Base-by-base conservation (phyloP, 2,329 filamentous ascomycete species). In the Cryphonectria carpinicola region DNA sequence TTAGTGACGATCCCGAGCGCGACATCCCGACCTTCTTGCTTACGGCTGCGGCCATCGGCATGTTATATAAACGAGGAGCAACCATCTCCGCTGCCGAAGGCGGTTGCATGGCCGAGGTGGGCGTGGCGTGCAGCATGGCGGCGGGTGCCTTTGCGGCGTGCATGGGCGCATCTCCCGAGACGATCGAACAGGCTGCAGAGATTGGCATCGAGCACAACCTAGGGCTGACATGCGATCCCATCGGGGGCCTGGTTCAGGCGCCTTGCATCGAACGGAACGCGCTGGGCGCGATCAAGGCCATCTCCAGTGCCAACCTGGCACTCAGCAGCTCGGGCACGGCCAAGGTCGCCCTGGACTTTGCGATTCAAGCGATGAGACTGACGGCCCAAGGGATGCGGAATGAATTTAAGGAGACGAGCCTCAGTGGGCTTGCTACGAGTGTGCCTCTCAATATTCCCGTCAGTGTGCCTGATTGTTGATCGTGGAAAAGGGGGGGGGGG, bases 181-280 rank as follows among this genome's bases (percentile, higher is more conserved):
- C 82, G 1, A 83, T 86, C 60, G 84, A 85, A 75, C 84, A 86
- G 75, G 84, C 84, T 0, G 84, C 84, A 2, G 84, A 86, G 75
- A 86, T 86, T 68, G 84, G 84, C 61, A 86, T 86, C 72, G 84
- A 86, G 75, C 84, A 86, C 74, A 86, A 86, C 73, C 80, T 86
- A 0, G 84, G 84, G 1, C 71, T 86, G 43, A 86, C 84, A 0
- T 86, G 84, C 72, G 84, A 86, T 64, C 84, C 84, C 4, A 86
- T 86, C 69, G 84, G 83, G 6, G 84, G 84, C 0, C 77, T 86
- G 3, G 84, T 86, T 0, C 84, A 86, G 75, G 84, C 84, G 3
- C 84, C 84, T 1, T 86, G 84, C 74, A 86, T 86, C 70, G 84
- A 86, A 78, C 78, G 84, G 41, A 86, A 86, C 73, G 84, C 84